A percentile compares a stretch with the other conserved stretches of the same genome.
Conservation (phyloP, 2,329 filamentous ascomycete genomes). For the Arthroderma sp. region DNA sequence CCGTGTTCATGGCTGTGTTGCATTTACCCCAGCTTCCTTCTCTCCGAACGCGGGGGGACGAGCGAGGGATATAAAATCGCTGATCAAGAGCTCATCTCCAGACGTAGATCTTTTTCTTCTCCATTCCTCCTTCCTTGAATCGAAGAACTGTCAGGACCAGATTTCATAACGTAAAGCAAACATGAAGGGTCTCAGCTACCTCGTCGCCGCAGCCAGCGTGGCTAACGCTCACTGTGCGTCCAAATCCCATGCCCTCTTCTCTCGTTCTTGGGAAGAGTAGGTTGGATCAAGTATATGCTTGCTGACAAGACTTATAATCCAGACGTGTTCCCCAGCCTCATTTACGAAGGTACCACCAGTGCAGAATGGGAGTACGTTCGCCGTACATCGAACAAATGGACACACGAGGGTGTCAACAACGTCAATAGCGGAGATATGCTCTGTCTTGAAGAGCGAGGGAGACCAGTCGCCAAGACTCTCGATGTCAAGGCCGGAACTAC, state of each 20-base stretch:
- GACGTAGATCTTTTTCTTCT: too few species aligned
- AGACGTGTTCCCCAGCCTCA: constrained; percentile 1
- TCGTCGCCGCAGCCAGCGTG: background rate
- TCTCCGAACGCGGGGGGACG: too few species aligned
- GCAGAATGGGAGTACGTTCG: constrained; percentile 1
- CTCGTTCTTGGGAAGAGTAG: background rate
- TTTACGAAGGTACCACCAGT: background rate
- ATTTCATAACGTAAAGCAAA: background rate
- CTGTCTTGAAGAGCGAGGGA: background rate
- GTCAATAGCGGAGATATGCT: background rate
- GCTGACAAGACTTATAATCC: background rate
- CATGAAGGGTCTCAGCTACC: background rate
- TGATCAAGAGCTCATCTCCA: too few species aligned
- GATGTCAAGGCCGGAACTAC: constrained; percentile 29
- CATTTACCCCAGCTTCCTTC: too few species aligned
- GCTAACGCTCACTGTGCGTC: background rate
- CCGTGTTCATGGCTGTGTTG: too few species aligned
- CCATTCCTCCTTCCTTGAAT: too few species aligned
- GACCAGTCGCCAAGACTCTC: constrained; percentile 6
- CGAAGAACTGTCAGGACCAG: too few species aligned
- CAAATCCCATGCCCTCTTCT: background rate
- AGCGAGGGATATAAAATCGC: too few species aligned
- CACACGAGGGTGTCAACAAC: background rate
- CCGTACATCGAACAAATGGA: constrained; percentile 1
- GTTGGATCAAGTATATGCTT: background rate